phyloP scores from a whole-genome alignment of 1,284 basidiomycete species.

The Leccinum pallidistipes region DNA sequence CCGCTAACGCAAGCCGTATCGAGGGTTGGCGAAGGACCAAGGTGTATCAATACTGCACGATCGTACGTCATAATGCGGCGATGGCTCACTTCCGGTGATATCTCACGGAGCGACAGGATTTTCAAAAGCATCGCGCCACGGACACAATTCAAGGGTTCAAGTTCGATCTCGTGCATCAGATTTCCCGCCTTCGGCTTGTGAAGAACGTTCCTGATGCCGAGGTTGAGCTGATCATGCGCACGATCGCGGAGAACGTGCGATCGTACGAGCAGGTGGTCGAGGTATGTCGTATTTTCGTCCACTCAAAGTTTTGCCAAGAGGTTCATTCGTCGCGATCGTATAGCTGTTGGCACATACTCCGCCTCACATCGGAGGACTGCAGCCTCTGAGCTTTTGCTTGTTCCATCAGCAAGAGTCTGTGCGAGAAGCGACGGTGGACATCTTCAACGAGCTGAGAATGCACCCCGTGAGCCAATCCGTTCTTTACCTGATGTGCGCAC shows the following conservation, averaged over 20 bases:
- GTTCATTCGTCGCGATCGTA: constrained; percentile 1
- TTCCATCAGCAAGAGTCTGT: constrained; percentile 83
- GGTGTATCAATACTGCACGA: constrained; percentile 60
- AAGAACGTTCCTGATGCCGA: constrained; percentile 65
- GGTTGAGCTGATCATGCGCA: constrained; percentile 73
- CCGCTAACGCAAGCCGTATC: constrained; percentile 68
- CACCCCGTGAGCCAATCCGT: constrained; percentile 60
- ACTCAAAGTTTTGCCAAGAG: background rate
- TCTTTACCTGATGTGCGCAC: background rate
- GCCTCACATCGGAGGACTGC: constrained; percentile 79
- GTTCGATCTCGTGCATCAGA: constrained; percentile 68
- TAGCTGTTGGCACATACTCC: constrained; percentile 81
- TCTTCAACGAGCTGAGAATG: constrained; percentile 76
- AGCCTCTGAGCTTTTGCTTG: constrained; percentile 85
- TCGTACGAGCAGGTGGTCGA: constrained; percentile 89
- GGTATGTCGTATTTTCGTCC: constrained; percentile 46
- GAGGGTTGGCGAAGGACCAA: constrained; percentile 78
- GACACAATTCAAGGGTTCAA: constrained; percentile 56
- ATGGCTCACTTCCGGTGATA: background rate
- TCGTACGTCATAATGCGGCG: constrained; percentile 41
- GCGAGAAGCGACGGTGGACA: constrained; percentile 77
- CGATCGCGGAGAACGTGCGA: constrained; percentile 66
- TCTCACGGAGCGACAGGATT: constrained; percentile 47
- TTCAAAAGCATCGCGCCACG: constrained; percentile 43
- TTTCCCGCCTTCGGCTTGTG: constrained; percentile 63